Percentiles rank a stretch among this genome's conserved stretches.
These are phyloP conservation scores for Saccharomycopsis lassenensis DNA, from an alignment of 805 yeast genomes.

Conservation along the genomic window DNA sequence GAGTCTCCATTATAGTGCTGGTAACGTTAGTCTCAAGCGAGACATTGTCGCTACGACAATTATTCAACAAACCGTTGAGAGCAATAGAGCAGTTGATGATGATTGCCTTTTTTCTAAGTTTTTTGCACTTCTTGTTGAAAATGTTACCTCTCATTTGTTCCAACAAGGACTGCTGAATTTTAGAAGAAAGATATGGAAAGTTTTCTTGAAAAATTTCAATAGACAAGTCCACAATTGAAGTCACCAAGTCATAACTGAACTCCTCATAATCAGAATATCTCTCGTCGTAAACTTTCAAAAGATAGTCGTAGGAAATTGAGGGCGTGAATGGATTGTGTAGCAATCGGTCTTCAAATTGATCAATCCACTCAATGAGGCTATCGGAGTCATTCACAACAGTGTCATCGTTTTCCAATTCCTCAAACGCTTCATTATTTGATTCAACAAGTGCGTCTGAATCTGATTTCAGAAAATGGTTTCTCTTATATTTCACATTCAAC, in stretches of 20 bases:
- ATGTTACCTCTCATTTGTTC: conserved; percentile 61
- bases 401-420: neutral
- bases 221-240: conserved; percentile 61
- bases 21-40: conserved; percentile 30
- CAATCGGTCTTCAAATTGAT: conserved; percentile 20
- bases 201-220: conserved; percentile 63
- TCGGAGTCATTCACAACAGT: neutral
- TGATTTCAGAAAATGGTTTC: too few species aligned
- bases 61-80: conserved; percentile 33
- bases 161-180: conserved; percentile 79
- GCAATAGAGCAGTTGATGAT: conserved; percentile 55
- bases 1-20: conserved; percentile 37
- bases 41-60: neutral
- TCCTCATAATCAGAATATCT: conserved; percentile 26
- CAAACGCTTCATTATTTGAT: neutral
- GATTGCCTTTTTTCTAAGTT: conserved; percentile 34
- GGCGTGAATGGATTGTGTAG: conserved; percentile 19
- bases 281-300: conserved; percentile 19
- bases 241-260: conserved; percentile 34
- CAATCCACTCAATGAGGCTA: conserved; percentile 16
- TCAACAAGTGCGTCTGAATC: too few species aligned
- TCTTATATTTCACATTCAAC: conserved; percentile 25
- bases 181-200: conserved; percentile 60
- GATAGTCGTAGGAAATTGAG: conserved; percentile 15
- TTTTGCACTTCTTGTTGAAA: conserved; percentile 26